Base-by-base conservation (phyloP, 306 rosid species). In the Nissolia schottii region DNA sequence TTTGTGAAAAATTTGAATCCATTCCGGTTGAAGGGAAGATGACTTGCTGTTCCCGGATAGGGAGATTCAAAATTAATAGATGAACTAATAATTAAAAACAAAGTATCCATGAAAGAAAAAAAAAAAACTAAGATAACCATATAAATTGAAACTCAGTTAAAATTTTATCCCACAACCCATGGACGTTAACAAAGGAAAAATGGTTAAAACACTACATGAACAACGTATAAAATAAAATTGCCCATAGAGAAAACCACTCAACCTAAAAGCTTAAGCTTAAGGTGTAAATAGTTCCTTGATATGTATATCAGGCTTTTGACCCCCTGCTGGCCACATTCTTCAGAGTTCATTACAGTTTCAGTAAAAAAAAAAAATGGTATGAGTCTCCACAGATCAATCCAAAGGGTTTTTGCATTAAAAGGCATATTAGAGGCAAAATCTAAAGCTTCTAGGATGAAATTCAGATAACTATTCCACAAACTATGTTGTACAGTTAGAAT, bases 1-100 rank as follows among this genome's bases (percentile, higher is more conserved):
- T 85, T 89, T 18, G 97, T 94, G 85, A 94, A 94, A 87, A 94
- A 86, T 77, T 89, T 91, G 81, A 94, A 91, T 70, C 98, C 97
- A 77, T 94, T 94, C 72, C 98, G 77, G 90, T 94, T 91, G 85
- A 80, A 94, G 46, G 98, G 98, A 74, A 94, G 91, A 80, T 94
- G 98, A 82, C 98, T 94, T 37, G 97, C 98, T 89, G 90, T 80
- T 80, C 82, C 82, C 74, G 76, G 53, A 45, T 15, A 57, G 14
- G n/a, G 51, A 63, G 7, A 76, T 38, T 13, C 49, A 76, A 32
- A 65, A 53, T 75, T 72, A 79, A 55, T 37, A 56, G 55, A 43
- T 15, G 43, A 76, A 49, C 22, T 60, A 34, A 27, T 6, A 60
- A 60, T 60, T n/a, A n/a, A n/a, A n/a, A n/a, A n/a, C 60, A 69